Conservation (phyloP, 495 filamentous ascomycete genomes). For the Mytilinidion resinicola region DNA sequence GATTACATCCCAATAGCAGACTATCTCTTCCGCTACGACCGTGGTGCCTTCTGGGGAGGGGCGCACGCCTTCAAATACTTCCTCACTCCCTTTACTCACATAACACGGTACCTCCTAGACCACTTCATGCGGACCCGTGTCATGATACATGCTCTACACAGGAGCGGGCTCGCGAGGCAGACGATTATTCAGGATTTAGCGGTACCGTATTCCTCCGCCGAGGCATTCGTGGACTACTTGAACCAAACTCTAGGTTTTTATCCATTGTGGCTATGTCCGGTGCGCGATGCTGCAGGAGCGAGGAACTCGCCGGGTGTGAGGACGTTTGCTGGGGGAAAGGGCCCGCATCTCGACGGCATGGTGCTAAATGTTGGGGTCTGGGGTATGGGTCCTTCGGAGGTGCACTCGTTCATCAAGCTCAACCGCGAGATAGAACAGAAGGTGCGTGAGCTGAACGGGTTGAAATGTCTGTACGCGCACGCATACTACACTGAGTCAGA, state of each 20-base stretch:
- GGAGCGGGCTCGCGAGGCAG: conserved; percentile 42
- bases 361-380: conserved; percentile 55
- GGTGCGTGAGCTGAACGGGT: conserved; percentile 59
- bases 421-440: conserved; percentile 63
- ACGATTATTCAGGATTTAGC: conserved; percentile 57
- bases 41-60: conserved; percentile 57
- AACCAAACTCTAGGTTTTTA: conserved; percentile 43
- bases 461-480: conserved; percentile 57
- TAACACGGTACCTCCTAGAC: conserved; percentile 51
- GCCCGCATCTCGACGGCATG: not conserved
- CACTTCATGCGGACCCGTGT: conserved; percentile 58
- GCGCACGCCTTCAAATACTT: conserved; percentile 50
- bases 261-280: conserved; percentile 57
- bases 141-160: conserved; percentile 54
- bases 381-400: conserved; percentile 39
- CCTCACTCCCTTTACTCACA: conserved; percentile 44
- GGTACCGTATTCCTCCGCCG: conserved; percentile 42
- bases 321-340: not conserved
- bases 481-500: conserved; percentile 50
- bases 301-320: not conserved
- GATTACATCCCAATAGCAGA: conserved; percentile 50
- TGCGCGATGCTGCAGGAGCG: conserved; percentile 23
- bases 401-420: conserved; percentile 41
- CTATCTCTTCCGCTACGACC: conserved; percentile 59
- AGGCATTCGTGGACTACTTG: conserved; percentile 44